Evolutionary conservation across 2,329 filamentous ascomycete species (phyloP).

Genomic region (Trichophyton benhamiae): DNA sequence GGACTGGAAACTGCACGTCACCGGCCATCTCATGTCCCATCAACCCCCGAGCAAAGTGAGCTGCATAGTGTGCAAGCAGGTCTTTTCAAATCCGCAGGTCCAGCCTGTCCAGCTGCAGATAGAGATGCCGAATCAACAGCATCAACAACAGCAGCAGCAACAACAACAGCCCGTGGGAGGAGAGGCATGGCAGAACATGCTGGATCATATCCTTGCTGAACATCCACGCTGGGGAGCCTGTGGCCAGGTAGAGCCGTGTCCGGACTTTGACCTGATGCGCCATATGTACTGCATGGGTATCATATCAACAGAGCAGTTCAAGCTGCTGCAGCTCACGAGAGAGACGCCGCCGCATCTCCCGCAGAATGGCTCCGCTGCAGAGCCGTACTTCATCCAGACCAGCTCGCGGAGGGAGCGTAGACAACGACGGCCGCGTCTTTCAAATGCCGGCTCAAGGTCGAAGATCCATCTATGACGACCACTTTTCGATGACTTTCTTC

Average conservation of each 20-base stretch:
- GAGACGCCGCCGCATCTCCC: slow-evolving; percentile 1
- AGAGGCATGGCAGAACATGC: slow-evolving; percentile 31
- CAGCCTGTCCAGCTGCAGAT: not conserved
- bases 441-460: not conserved
- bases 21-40: slow-evolving; percentile 34
- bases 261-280: slow-evolving; percentile 35
- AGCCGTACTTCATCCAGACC: not conserved
- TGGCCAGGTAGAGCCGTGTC: slow-evolving; percentile 28
- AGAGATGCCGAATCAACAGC: not conserved
- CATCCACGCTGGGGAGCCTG: slow-evolving; percentile 31
- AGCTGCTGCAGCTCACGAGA: slow-evolving; percentile 30
- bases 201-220: slow-evolving; percentile 30
- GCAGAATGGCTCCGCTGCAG: not conserved
- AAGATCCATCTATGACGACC: not conserved
- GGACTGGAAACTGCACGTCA: slow-evolving; percentile 34
- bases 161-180: slow-evolving; percentile 6
- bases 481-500: not conserved
- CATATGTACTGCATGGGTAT: slow-evolving; percentile 33
- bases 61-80: slow-evolving; percentile 32
- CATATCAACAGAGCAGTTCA: slow-evolving; percentile 34
- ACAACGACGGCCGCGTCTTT: not conserved
- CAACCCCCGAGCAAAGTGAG: slow-evolving; percentile 29
- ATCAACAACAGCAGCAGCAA: not conserved
- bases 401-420: slow-evolving; percentile 3
- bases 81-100: slow-evolving; percentile 14